These are phyloP conservation scores for Phascolomyces articulosus DNA, from an alignment of 371 early-diverging fungal genomes.

Conservation along the genomic window DNA sequence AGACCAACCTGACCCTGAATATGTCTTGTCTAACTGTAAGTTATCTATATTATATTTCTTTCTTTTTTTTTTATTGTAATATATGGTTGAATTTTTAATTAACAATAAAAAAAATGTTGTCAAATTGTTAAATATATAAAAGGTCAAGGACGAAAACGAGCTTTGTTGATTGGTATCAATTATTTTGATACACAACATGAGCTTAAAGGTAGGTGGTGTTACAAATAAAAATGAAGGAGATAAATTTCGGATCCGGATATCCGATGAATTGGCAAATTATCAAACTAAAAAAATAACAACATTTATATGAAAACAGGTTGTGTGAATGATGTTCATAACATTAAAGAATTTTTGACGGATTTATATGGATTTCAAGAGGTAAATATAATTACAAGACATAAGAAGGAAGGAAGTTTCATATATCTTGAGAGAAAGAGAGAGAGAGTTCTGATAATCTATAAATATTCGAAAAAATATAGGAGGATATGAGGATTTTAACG, in stretches of 20 bases:
- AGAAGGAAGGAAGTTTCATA: no score
- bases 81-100: background rate
- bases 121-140: background rate
- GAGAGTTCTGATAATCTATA: no score
- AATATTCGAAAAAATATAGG: no score
- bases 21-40: constrained; percentile 15
- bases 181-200: constrained; percentile 3
- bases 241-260: background rate
- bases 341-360: constrained; percentile 72
- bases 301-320: constrained; percentile 73
- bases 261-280: background rate
- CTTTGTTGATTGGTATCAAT: constrained; percentile 78
- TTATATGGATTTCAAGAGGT: constrained; percentile 68
- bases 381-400: background rate
- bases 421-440: no score
- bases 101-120: background rate
- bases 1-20: constrained; percentile 24
- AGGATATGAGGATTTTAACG: constrained; percentile 83
- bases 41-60: background rate
- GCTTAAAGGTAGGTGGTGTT: background rate
- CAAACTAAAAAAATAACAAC: background rate
- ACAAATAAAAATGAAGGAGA: background rate
- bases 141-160: constrained; percentile 69
- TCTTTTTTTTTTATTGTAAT: background rate
- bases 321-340: constrained; percentile 91